A percentile compares a stretch with the other conserved stretches of the same genome.
phyloP scores from a whole-genome alignment of 306 rosid species.

The Cicer arietinum region DNA sequence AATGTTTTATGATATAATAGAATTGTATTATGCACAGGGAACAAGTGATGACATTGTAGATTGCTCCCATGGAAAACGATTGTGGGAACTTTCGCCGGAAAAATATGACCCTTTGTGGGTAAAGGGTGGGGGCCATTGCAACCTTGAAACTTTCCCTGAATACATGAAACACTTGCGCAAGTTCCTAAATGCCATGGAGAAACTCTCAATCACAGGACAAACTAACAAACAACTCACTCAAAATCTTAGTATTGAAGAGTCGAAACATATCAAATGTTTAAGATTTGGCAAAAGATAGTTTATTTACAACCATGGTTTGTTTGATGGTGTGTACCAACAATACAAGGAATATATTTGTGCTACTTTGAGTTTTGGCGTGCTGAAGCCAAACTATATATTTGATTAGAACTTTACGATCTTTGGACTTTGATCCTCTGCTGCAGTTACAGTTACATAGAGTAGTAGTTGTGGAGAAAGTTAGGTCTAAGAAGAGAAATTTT shows the following conservation, averaged over 20 bases:
- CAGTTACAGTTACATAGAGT: no score
- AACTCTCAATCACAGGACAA: constrained; percentile 54
- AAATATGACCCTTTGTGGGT: constrained; percentile 97
- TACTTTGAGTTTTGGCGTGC: no score
- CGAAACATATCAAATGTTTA: constrained; percentile 86
- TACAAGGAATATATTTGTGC: no score
- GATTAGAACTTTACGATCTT: no score
- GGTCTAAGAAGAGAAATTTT: no score
- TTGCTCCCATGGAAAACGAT: constrained; percentile 92
- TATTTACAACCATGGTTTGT: no score
- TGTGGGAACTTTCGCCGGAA: constrained; percentile 98
- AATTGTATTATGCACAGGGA: constrained; percentile 61
- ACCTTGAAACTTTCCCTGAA: constrained; percentile 94
- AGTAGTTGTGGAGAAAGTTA: no score
- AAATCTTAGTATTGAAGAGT: constrained; percentile 73
- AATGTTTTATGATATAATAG: no score
- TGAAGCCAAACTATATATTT: no score
- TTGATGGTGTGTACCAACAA: no score
- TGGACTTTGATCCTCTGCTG: no score
- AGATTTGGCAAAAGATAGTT: constrained; percentile 74
- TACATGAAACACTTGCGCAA: constrained; percentile 91
- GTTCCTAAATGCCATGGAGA: constrained; percentile 91
- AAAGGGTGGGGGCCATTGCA: constrained; percentile 98
- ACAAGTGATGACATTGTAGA: constrained; percentile 92
- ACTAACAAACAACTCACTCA: constrained; percentile 65